Percentiles rank a stretch among this genome's conserved stretches.
These are phyloP conservation scores for Geranium incanum DNA, from an alignment of 441 rosid species.

Conservation along the genomic window DNA sequence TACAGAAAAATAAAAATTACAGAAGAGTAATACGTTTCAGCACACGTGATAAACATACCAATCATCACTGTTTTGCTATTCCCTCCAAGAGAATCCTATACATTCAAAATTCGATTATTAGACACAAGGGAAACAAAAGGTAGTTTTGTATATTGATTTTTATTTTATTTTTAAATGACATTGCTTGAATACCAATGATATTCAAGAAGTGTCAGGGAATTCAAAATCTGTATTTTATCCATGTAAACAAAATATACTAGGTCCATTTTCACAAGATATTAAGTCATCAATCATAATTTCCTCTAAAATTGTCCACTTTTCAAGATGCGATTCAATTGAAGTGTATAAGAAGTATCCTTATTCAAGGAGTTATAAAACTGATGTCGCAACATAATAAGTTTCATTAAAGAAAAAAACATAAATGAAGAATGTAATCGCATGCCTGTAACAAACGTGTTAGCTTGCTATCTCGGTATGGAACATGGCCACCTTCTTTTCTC, in stretches of 20 bases:
- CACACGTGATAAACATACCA: conserved; percentile 40
- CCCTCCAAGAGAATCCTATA: conserved; percentile 92
- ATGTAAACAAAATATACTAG: not conserved
- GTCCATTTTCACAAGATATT: not conserved
- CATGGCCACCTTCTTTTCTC: conserved; percentile 92
- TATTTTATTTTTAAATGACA: no score
- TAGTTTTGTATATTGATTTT: no score
- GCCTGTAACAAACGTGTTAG: conserved; percentile 93
- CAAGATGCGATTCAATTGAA: not conserved
- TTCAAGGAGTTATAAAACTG: not conserved
- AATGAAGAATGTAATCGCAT: conserved; percentile 8
- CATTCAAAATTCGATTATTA: not conserved
- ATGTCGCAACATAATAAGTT: not conserved
- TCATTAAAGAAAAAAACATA: not conserved
- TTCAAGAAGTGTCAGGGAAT: not conserved
- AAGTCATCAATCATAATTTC: not conserved
- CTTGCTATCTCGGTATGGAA: conserved; percentile 98
- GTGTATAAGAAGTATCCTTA: not conserved
- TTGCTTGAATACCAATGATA: not conserved
- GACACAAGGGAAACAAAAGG: no score
- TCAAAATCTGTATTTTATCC: not conserved
- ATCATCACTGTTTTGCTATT: conserved; percentile 98
- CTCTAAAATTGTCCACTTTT: not conserved
- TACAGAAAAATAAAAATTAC: not conserved
- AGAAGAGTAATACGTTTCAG: no score